Base-by-base conservation (phyloP, 1,284 basidiomycete genomes). In the Trametes hirsuta region DNA sequence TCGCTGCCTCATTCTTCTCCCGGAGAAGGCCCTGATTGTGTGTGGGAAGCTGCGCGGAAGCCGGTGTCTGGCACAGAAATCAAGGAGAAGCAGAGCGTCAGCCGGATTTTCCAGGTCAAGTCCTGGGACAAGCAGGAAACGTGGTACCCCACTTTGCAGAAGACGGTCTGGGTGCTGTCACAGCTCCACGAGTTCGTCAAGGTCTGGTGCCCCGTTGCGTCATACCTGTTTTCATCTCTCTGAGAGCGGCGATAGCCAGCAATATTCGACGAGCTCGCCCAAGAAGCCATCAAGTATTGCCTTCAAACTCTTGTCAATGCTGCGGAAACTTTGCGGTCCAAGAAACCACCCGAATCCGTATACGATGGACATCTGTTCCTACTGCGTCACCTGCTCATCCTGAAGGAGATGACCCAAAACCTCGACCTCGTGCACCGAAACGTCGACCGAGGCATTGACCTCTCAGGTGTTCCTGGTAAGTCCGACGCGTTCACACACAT, bases 191-290 rank as follows among this genome's bases (percentile, higher is more conserved):
- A 94, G 59, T 97, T 92, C 70, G 91, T 97, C 56, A 94, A 97
- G 79, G 94, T 94, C 71, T 59, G 81, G 14, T 34, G 58, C 2
- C 39, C 39, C 14, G 39, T 51, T 36, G 60, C 40, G 47, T 42
- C 25, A 52, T 24, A 2, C 5, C 21, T 36, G 40, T 11, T 35
- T 18, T 36, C 22, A 14, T 41, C 30, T 34, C 35, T 52, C 15
- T 63, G 41, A 44, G 39, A 47, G 59, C 21, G 24, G 11, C 44
- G 40, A 49, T 58, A 96, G 94, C 87, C 90, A 15, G 89, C 87
- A 1, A 95, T 97, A 61, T 98, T 97, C 65, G 90, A 94, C 69
- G 95, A 97, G 71, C 91, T 97, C 47, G 94, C 95, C 0, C 92
- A 94, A 73, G 95, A 97, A 75, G 93, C 94, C 0, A 83, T 97